Base-by-base conservation (phyloP, 129 eudicot genomes). In the Flaveria robusta region DNA sequence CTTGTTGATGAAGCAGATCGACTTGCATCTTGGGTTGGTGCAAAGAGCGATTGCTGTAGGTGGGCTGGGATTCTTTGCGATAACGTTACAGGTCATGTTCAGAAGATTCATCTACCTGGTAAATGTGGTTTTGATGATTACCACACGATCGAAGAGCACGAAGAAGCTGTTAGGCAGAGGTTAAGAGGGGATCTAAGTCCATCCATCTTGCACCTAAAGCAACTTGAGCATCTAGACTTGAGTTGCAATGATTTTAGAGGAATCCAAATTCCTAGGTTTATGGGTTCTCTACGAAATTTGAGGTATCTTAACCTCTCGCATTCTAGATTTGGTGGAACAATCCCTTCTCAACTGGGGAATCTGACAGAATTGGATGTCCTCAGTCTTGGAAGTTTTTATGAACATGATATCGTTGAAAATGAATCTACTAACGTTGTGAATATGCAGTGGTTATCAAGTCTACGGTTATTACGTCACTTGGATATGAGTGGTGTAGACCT, bases 1-100 rank as follows among this genome's bases (percentile, higher is more conserved):
- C 70, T 83, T 4, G 19, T 59, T 8, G 84, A 75, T 31, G 65
- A 29, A 43, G 15, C 51, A 11, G 39, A 47, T 54, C 74, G 81
- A 27, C 75, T 79, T 51, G 78, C 56, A 18, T 74, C 78, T 14
- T 79, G 86, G 86, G 52, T 20, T 34, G 77, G 52, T 55, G 55
- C 55, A 19, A 22, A 13, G 15, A 72, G 67, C 39, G 68, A 72
- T 39, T 55, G 77, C 22, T 72, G 77, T 20, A 54, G 23, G 4
- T 72, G 77, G 77, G 34, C 0, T 0, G 87, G 81, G 5, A 56
- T 83, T 27, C 27, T 39, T 15, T 83, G 86, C 19, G 45, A 71
- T 41, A 78, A 78, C 31, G 9, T 15, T 2, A 83, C 83, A 0
- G 84, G 84, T 54, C 52, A 70, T 63, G 78, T 76, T 54, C 29